These are phyloP conservation scores for Sordariomycetes sp. DNA, from an alignment of 2,329 filamentous ascomycete genomes.

Conservation along the genomic window DNA sequence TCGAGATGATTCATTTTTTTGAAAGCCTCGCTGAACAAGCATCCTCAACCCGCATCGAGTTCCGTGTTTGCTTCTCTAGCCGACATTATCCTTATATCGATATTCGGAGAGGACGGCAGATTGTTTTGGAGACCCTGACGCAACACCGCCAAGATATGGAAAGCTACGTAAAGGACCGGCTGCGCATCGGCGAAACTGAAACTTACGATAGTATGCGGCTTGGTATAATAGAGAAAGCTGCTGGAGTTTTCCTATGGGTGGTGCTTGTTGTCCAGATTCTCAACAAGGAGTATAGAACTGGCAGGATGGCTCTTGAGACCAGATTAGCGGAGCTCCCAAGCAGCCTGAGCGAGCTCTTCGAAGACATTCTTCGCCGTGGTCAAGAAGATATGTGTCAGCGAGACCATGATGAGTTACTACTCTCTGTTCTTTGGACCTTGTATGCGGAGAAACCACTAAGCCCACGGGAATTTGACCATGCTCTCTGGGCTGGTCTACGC, in stretches of 20 bases:
- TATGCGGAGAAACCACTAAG: constrained; percentile 33
- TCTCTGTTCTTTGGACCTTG: constrained; percentile 43
- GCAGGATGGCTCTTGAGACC: constrained; percentile 12
- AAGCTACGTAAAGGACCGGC: background rate
- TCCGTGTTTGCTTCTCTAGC: constrained; percentile 33
- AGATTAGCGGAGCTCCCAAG: constrained; percentile 23
- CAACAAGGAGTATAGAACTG: constrained; percentile 19
- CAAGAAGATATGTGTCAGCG: too few species aligned
- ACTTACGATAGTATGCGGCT: background rate
- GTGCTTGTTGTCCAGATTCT: constrained; percentile 26
- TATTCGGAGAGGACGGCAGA: background rate
- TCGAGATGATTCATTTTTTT: constrained; percentile 33
- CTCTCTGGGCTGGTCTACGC: constrained; percentile 21
- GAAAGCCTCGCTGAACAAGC: constrained; percentile 23
- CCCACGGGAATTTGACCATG: constrained; percentile 33
- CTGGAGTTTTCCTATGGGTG: constrained; percentile 31
- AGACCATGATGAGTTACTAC: constrained; percentile 25
- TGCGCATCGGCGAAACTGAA: background rate
- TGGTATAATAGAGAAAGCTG: constrained; percentile 10
- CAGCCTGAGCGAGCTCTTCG: constrained; percentile 37
- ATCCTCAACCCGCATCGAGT: constrained; percentile 3
- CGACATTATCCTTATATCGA: constrained; percentile 1
- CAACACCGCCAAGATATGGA: background rate
- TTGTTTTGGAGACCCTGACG: background rate
- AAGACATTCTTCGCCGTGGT: constrained; percentile 38